Evolutionary conservation across 441 rosid species (phyloP), one percentile per base, ranked within the genome.

Genomic region (Adansonia gregorii): DNA sequence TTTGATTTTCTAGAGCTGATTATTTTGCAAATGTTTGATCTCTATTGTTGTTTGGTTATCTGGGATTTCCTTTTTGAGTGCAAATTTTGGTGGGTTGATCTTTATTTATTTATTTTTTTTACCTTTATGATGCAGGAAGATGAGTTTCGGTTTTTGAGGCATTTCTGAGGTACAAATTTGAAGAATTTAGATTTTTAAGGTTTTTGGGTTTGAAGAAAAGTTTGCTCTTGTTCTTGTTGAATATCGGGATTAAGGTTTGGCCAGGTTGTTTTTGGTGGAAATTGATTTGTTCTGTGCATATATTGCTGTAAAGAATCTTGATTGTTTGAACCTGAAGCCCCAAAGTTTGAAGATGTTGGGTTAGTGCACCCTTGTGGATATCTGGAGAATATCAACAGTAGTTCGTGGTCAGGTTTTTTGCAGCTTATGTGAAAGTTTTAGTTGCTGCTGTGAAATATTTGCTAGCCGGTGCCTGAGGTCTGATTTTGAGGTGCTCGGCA

Each of bases 381-480:
- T 65, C 63, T 48, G 8, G 27, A n/a, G 19, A 66, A 49, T 20
- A 17, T 24, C 20, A 24, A 72, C 51, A 72, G 4, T 49, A 65
- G 59, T 10, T 61, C 15, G 5, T 58, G 27, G 65, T 60, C 54
- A 3, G 11, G 27, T 52, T 12, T 12, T 49, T 9, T 49, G 19
- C n/a, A 17, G 15, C 64, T 27, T 60, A 70, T 46, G 2, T 22
- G 67, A 71, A 59, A 49, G 27, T 15, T 24, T 54, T 61, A 35
- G 35, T 60, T 74, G 49, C 51, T 8, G n/a, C 2, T 70, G 22
- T 41, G 35, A 68, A 69, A 52, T 49, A 39, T 48, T 41, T 59
- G 55, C 74, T 67, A 27, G 67, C 35, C 73, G 77, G 49, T 65
- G 31, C 39, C 55, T 54, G 67, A 56, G 56, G 43, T 72, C 73